Evolutionary conservation across 371 early-diverging fungal species (phyloP).

Genomic region (Blakeslea trispora): DNA sequence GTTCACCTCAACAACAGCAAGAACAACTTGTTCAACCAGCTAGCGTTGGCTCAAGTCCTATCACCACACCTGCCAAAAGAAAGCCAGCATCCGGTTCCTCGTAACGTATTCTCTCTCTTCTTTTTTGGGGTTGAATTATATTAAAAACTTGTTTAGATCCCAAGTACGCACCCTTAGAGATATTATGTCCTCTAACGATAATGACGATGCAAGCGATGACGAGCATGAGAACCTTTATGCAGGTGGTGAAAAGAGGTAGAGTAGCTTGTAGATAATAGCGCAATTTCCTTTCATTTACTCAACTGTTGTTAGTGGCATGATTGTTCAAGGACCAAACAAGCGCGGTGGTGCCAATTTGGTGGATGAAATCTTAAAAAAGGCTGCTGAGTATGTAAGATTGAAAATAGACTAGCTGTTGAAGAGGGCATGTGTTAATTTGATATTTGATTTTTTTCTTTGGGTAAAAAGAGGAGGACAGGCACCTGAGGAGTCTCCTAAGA

Average conservation of each 20-base stretch:
- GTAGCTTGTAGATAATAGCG: too few relatives aligned
- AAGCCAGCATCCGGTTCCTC: slow-evolving; percentile 8
- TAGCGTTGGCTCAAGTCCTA: slow-evolving; percentile 8
- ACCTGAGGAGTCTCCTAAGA: slow-evolving; percentile 40
- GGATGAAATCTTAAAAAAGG: slow-evolving; percentile 79
- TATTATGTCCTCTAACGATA: slow-evolving; percentile 40
- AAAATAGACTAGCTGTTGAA: not conserved
- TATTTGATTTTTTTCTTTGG: not conserved
- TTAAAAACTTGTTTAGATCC: slow-evolving; percentile 18
- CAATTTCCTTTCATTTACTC: too few relatives aligned
- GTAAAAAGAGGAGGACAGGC: slow-evolving; percentile 54
- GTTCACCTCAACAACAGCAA: not conserved
- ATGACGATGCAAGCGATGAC: slow-evolving; percentile 62
- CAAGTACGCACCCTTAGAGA: slow-evolving; percentile 70
- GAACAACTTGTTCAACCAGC: slow-evolving; percentile 3
- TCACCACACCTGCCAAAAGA: slow-evolving; percentile 11
- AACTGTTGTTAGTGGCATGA: slow-evolving; percentile 54
- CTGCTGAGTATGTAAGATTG: slow-evolving; percentile 64
- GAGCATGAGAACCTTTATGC: slow-evolving; percentile 77
- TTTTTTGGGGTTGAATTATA: too few relatives aligned
- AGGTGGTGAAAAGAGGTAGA: slow-evolving; percentile 70
- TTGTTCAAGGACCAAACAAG: slow-evolving; percentile 72
- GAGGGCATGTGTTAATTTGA: not conserved
- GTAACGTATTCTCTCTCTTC: slow-evolving; percentile 15
- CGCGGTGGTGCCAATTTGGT: slow-evolving; percentile 55